A percentile compares a stretch with the other conserved stretches of the same genome.
Evolutionary conservation across 495 filamentous ascomycete species (phyloP).

Genomic region (Daldinia grandis): DNA sequence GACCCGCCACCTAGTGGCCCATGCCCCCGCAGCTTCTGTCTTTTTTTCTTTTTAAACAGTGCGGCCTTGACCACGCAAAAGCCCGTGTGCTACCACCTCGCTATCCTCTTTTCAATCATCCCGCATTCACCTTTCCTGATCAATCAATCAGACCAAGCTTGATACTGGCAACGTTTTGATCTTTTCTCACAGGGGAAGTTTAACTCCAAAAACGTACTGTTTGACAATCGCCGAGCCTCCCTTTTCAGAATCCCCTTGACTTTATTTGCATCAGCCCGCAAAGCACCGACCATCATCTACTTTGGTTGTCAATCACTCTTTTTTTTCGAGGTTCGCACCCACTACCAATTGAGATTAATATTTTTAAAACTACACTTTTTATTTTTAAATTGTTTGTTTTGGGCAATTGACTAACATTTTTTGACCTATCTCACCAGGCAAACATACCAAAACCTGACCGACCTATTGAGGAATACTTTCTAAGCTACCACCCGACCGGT

Average conservation of each 20-base stretch:
- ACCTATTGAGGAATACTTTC: background rate
- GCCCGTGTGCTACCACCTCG: slow-evolving; percentile 61
- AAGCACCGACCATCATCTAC: slow-evolving; percentile 29
- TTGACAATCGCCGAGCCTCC: slow-evolving; percentile 45
- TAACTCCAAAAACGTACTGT: slow-evolving; percentile 51
- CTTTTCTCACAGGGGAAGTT: slow-evolving; percentile 56
- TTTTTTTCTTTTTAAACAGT: slow-evolving; percentile 53
- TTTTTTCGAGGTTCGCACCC: slow-evolving; percentile 23
- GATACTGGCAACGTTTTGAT: slow-evolving; percentile 51
- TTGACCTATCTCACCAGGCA: slow-evolving; percentile 35
- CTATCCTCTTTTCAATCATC: slow-evolving; percentile 69
- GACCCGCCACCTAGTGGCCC: slow-evolving; percentile 35
- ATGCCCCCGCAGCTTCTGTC: slow-evolving; percentile 58
- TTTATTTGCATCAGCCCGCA: slow-evolving; percentile 32
- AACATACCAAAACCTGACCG: slow-evolving; percentile 14
- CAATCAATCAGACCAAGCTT: slow-evolving; percentile 55
- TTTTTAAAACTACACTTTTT: slow-evolving; percentile 12
- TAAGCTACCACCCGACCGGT: slow-evolving; percentile 27
- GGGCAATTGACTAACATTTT: slow-evolving; percentile 41
- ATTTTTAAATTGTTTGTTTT: slow-evolving; percentile 31
- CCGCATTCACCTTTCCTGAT: slow-evolving; percentile 67
- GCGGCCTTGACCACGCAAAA: slow-evolving; percentile 56
- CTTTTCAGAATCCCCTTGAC: slow-evolving; percentile 39
- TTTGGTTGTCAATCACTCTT: slow-evolving; percentile 20
- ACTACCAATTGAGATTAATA: slow-evolving; percentile 28